Percentiles rank a stretch among this genome's conserved stretches.
These are phyloP conservation scores for Chlamydomonas sp. DNA, from an alignment of 139 green algal species.

Conservation along the genomic window DNA sequence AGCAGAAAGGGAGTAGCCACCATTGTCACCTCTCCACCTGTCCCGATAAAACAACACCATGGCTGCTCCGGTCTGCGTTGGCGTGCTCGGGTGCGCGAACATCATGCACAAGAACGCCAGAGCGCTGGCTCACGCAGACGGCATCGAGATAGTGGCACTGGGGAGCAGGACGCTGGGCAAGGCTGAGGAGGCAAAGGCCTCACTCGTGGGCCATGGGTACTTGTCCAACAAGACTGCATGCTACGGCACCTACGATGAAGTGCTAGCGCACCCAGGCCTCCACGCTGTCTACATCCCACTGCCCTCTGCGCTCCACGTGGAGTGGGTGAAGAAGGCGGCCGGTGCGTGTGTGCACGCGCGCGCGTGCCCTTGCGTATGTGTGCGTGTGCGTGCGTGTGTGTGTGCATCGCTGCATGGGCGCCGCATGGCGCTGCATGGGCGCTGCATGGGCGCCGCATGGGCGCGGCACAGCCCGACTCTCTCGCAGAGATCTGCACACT, in stretches of 20 bases:
- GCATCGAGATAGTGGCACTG: slow-evolving; percentile 1
- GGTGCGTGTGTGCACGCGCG: too few species aligned
- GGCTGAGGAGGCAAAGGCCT: slow-evolving; percentile 1
- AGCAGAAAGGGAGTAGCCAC: too few species aligned
- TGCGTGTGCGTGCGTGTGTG: too few species aligned
- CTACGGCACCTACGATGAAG: slow-evolving; percentile 16
- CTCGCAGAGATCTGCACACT: too few species aligned
- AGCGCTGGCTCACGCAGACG: neutral
- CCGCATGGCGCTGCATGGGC: too few species aligned
- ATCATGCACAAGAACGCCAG: slow-evolving; percentile 11
- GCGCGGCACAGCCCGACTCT: too few species aligned
- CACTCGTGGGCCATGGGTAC: too few species aligned
- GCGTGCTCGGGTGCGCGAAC: slow-evolving; percentile 8
- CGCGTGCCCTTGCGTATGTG: too few species aligned
- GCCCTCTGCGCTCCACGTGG: slow-evolving; percentile 14
- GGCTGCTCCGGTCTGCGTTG: neutral
- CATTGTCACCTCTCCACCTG: too few species aligned
- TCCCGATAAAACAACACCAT: too few species aligned
- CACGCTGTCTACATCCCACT: slow-evolving; percentile 19
- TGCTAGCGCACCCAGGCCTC: neutral
- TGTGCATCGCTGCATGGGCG: too few species aligned
- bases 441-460: too few species aligned
- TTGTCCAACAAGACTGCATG: neutral
- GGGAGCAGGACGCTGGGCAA: slow-evolving; percentile 6
- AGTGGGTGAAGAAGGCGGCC: slow-evolving; percentile 22